Evolutionary conservation across 768 basidiomycete genomes (phyloP).

Genomic region (Arthromyces matolae): DNA sequence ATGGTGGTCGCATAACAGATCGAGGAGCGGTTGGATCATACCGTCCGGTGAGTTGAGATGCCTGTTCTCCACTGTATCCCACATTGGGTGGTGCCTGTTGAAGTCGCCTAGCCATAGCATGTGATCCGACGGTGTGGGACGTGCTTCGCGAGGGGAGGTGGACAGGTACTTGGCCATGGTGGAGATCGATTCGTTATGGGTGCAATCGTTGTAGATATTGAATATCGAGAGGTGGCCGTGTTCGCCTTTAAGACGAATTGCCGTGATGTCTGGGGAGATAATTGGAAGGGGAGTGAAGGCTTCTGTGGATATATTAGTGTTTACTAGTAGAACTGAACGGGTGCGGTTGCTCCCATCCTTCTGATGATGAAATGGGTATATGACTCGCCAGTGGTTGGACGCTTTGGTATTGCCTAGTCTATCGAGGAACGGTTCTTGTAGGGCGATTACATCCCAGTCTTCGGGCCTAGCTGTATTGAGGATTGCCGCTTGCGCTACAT

Average conservation of each 20-base stretch:
- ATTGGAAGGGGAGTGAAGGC: neutral
- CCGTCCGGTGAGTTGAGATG: conserved; percentile 1
- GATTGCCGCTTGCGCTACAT: conserved; percentile 12
- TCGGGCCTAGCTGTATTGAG: conserved; percentile 9
- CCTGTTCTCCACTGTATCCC: neutral
- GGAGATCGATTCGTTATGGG: neutral
- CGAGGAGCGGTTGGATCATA: neutral
- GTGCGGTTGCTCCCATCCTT: neutral
- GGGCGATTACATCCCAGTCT: conserved; percentile 22
- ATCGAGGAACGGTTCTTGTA: conserved; percentile 32
- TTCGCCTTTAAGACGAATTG: neutral
- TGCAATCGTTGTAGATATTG: conserved; percentile 12
- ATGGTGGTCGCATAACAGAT: neutral
- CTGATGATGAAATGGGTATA: conserved; percentile 1
- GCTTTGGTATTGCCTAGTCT: conserved; percentile 13
- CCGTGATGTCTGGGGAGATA: neutral
- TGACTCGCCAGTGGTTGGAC: neutral
- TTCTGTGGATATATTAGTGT: conserved; percentile 9
- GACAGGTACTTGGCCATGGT: neutral
- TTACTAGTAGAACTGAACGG: neutral
- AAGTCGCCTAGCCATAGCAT: conserved; percentile 3
- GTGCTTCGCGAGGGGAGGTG: neutral
- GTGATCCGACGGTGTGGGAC: neutral
- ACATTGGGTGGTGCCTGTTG: conserved; percentile 9
- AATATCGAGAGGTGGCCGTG: neutral